Conservation (phyloP, 345 rosid species). For the Aquilaria yunnanensis region DNA sequence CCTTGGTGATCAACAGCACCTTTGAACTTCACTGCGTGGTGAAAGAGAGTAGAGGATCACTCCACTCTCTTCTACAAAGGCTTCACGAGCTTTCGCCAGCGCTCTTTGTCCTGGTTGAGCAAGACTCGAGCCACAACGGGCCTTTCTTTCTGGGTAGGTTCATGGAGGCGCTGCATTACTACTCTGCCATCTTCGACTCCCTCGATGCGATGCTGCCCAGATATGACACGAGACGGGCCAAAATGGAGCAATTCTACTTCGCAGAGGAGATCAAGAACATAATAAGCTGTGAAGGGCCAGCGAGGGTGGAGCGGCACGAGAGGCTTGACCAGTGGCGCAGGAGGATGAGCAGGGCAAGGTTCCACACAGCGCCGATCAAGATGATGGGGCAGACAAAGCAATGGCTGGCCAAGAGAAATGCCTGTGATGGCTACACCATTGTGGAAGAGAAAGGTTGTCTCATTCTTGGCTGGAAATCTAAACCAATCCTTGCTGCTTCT, state of each 20-base stretch:
- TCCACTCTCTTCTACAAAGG: slow-evolving; percentile 32
- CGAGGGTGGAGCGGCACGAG: slow-evolving; percentile 49
- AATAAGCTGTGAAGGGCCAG: slow-evolving; percentile 49
- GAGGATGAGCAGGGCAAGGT: slow-evolving; percentile 56
- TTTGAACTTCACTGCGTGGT: slow-evolving; percentile 44
- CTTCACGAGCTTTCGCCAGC: slow-evolving; percentile 28
- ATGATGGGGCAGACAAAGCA: slow-evolving; percentile 31
- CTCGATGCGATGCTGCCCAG: slow-evolving; percentile 46
- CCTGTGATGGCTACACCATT: slow-evolving; percentile 34
- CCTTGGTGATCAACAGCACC: slow-evolving; percentile 34
- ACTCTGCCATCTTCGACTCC: slow-evolving; percentile 52
- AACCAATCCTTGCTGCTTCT: slow-evolving; percentile 46
- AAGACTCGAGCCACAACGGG: slow-evolving; percentile 45
- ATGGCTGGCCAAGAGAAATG: slow-evolving; percentile 34
- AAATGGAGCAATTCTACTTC: slow-evolving; percentile 52
- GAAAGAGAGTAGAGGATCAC: slow-evolving; percentile 47
- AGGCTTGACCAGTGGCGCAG: slow-evolving; percentile 49
- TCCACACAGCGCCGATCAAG: slow-evolving; percentile 28
- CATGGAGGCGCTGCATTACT: slow-evolving; percentile 64
- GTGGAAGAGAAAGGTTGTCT: slow-evolving; percentile 49
- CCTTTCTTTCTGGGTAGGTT: slow-evolving; percentile 57
- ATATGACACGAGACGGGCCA: slow-evolving; percentile 47
- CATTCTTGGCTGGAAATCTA: slow-evolving; percentile 55
- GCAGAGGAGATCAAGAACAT: slow-evolving; percentile 62
- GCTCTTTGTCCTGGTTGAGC: slow-evolving; percentile 35